These are phyloP conservation scores for Psidium guajava DNA, from an alignment of 345 rosid species.

Conservation along the genomic window DNA sequence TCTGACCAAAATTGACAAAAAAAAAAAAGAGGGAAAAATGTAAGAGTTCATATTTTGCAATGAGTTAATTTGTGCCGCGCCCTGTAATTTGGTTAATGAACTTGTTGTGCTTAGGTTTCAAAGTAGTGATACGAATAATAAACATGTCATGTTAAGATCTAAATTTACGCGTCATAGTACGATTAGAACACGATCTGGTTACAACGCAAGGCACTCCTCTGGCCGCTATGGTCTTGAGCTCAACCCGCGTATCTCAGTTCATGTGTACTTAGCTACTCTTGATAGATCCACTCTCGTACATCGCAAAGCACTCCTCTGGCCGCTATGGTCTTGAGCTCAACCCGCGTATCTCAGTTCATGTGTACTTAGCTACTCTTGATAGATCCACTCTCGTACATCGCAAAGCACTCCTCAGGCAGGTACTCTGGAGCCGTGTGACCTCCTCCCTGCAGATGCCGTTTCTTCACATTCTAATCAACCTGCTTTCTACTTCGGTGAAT, in stretches of 20 bases:
- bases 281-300: slow-evolving; percentile 16
- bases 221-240: not conserved
- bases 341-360: not conserved
- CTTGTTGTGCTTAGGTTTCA: no score
- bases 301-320: slow-evolving; percentile 10
- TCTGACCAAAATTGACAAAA: no score
- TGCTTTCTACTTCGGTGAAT: not conserved
- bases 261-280: not conserved
- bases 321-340: not conserved
- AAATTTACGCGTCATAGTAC: no score
- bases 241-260: not conserved
- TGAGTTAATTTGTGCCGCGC: no score
- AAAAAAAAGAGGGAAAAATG: no score
- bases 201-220: no score
- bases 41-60: no score
- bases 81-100: no score
- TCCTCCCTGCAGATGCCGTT: slow-evolving; percentile 11
- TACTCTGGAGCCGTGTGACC: slow-evolving; percentile 18
- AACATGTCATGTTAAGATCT: no score
- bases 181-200: no score
- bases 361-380: not conserved
- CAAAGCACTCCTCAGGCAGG: slow-evolving; percentile 14
- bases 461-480: not conserved
- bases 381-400: slow-evolving; percentile 18
- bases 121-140: no score